A percentile compares a stretch with the other conserved stretches of the same genome.
phyloP scores from a whole-genome alignment of 371 early-diverging fungal species.

The Rhizopus delemar region DNA sequence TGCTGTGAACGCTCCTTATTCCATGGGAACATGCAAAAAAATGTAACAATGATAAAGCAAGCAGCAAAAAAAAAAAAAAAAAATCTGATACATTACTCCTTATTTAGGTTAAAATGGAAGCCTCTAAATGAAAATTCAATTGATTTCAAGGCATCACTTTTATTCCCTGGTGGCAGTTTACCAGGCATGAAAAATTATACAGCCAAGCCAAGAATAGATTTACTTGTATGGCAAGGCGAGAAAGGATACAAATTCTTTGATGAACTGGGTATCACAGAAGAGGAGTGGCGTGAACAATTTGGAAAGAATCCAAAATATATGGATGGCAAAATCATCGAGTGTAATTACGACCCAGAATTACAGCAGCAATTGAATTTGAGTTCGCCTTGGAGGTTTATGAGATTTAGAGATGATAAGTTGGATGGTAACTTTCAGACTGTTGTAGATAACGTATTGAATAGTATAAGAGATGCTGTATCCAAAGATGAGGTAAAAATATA shows the following conservation, averaged over 20 bases:
- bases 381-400: conserved; percentile 81
- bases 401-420: conserved; percentile 85
- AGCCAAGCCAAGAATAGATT: conserved; percentile 50
- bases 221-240: conserved; percentile 66
- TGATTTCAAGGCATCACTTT: conserved; percentile 78
- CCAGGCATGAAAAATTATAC: conserved; percentile 39
- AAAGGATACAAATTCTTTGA: conserved; percentile 54
- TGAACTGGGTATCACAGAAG: conserved; percentile 60
- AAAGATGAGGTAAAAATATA: conserved; percentile 58
- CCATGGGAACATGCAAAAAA: conserved; percentile 80
- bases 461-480: conserved; percentile 78
- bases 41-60: conserved; percentile 57
- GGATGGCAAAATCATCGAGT: conserved; percentile 73
- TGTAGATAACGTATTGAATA: conserved; percentile 69
- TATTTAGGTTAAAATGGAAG: conserved; percentile 96
- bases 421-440: conserved; percentile 78
- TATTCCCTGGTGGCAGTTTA: conserved; percentile 39
- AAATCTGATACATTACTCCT: background rate
- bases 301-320: conserved; percentile 33
- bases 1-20: conserved; percentile 81
- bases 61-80: background rate
- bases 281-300: conserved; percentile 55
- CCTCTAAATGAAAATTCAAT: conserved; percentile 97
- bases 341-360: conserved; percentile 57
- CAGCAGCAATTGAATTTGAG: conserved; percentile 37